Percentiles rank a stretch among this genome's conserved stretches.
Conservation (phyloP, 169 alveolate species). For the Plasmodium vivax region DNA sequence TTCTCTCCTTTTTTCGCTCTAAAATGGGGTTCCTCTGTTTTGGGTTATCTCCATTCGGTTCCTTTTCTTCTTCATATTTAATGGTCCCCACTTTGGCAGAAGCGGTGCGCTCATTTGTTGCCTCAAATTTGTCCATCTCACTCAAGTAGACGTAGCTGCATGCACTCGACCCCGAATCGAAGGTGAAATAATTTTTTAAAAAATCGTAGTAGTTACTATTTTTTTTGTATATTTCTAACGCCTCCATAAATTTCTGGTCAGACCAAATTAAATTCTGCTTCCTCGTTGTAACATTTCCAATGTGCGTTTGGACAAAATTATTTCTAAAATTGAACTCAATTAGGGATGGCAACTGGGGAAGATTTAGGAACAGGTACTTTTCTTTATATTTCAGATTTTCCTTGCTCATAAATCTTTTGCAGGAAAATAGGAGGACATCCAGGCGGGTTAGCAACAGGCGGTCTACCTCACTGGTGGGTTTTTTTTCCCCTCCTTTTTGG, state of each 20-base stretch:
- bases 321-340: conserved; percentile 42
- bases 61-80: not conserved
- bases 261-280: conserved; percentile 71
- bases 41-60: not conserved
- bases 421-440: conserved; percentile 27
- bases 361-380: conserved; percentile 11
- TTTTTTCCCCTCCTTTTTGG: not conserved
- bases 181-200: conserved; percentile 25
- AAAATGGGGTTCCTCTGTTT: not conserved
- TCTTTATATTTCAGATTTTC: conserved; percentile 51
- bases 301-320: not conserved
- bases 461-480: not conserved
- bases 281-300: conserved; percentile 41
- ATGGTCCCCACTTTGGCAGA: not conserved
- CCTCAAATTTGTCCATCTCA: conserved; percentile 3
- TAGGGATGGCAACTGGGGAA: conserved; percentile 28
- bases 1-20: not conserved
- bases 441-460: not conserved
- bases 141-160: conserved; percentile 10
- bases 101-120: not conserved
- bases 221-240: conserved; percentile 59
- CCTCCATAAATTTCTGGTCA: conserved; percentile 49
- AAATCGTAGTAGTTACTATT: conserved; percentile 60
- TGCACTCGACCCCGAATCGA: not conserved
- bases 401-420: conserved; percentile 19